Base-by-base conservation (phyloP, 805 yeast genomes). In the Ogataea henricii region DNA sequence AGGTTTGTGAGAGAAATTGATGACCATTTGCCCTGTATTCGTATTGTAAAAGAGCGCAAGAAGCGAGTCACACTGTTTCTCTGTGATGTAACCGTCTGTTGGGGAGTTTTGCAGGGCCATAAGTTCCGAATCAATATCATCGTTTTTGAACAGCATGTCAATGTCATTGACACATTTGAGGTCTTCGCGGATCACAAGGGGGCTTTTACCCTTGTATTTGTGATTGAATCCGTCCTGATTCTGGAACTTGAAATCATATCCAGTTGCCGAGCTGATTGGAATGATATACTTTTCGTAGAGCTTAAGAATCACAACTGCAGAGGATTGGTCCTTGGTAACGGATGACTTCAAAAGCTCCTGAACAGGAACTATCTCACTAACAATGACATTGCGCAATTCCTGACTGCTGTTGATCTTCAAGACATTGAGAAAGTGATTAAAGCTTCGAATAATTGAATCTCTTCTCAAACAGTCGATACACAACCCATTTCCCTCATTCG, bases 1-100 rank as follows among this genome's bases (percentile, higher is more conserved):
- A 16, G 57, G 56, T 46, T 59, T 60, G 45, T 65, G 69, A 18
- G 68, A 54, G 44, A 62, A 65, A 26, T 61, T 59, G 27, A 65
- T 52, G 25, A 61, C 62, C 33, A 65, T 47, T 37, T 57, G 55
- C 13, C 68, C 67, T 12, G 55, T 47, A 17, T 46, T 48, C 23
- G 55, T 49, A 45, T 64, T 60, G 46, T 64, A 63, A 37, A 60
- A 60, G 8, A 65, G 30, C 33, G 54, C 56, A 9, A 65, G 43
- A 20, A 58, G 57, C 29, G 69, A 65, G 22, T 51, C 51, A 45
- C 68, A 65, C 17, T 49, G 55, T 9, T 47, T 45, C 21, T 29
- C 40, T 13, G 50, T 34, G 3, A 40, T 33, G n/a, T 39, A 22
- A 22, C 49, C 44, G 42, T 49, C 52, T 9, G 37, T 25, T n/a